phyloP scores from a whole-genome alignment of 805 yeast species.

The Myxozyma neotropica region DNA sequence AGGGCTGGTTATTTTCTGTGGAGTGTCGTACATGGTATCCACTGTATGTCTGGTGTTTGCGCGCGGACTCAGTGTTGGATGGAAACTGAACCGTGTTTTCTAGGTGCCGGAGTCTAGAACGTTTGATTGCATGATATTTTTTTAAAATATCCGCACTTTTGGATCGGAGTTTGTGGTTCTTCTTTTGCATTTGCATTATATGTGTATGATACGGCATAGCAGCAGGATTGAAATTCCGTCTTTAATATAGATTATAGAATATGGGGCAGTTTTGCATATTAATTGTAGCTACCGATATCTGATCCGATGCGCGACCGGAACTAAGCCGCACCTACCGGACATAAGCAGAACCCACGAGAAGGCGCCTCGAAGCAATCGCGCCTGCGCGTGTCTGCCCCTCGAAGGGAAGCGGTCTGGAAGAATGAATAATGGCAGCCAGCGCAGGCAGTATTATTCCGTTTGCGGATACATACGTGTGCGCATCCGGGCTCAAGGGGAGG shows the following conservation, averaged over 20 bases:
- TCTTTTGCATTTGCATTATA: conserved; percentile 2
- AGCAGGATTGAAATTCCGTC: conserved; percentile 1
- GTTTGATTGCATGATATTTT: background rate
- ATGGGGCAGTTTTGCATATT: no score
- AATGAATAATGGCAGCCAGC: no score
- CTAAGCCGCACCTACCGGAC: conserved; percentile 8
- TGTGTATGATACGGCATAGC: background rate
- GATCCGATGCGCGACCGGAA: no score
- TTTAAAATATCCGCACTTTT: no score
- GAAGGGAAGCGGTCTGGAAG: no score
- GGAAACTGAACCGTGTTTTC: conserved; percentile 26
- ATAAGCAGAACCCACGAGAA: background rate
- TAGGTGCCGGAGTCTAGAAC: background rate
- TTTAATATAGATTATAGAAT: background rate
- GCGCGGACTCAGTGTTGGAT: conserved; percentile 38
- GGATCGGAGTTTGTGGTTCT: background rate
- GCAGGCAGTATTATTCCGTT: no score
- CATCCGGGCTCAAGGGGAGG: no score
- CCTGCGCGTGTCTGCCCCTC: no score
- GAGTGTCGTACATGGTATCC: conserved; percentile 39
- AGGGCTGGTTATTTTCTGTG: conserved; percentile 42
- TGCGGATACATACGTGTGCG: no score
- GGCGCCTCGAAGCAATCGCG: background rate
- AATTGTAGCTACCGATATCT: no score
- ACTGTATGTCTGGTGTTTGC: conserved; percentile 37